Evolutionary conservation across 1,284 basidiomycete species (phyloP), one percentile per base, ranked within the genome.

Genomic region (Rhodotorula mucilaginosa): DNA sequence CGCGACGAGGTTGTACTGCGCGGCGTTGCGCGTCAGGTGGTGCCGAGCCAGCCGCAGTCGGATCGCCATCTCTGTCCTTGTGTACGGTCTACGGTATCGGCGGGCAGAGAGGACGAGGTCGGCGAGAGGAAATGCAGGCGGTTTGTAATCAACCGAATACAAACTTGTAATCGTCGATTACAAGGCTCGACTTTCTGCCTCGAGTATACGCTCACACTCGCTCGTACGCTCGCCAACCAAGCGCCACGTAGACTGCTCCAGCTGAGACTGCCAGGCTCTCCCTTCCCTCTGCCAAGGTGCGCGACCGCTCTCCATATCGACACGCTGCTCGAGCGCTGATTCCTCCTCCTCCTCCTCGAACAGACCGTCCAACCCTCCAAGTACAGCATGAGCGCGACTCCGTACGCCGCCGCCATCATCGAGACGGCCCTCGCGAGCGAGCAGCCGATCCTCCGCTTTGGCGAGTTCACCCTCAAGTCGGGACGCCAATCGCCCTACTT

Each of bases 401-500:
- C 64, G 19, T 75, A 70, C 69, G 71, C 71, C 31, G 46, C 70
- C 18, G 44, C 63, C 15, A 67, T 76, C 59, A 72, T 76, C 67
- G 67, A 66, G 44, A 71, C 76, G 58, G 77, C 79, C 31, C 69
- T 80, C 39, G 44, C 67, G 61, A 70, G 79, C 70, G 65, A 83
- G 67, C 64, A 68, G 44, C 63, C 63, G 44, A 81, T 83, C 60
- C 87, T 98, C 78, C 90, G 92, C 80, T 96, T 97, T 80, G 92
- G 95, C 68, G 84, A 88, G 15, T 97, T 97, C 82, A 90, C 89
- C 2, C 86, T 97, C 71, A 99, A 99, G 85, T 95, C 92, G 49
- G 96, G 96, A 75, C 88, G 96, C 52, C 83, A 87, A 69, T 97
- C 94, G 19, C 96, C 96, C 2, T 98, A 98, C 84, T 98, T 98